These are phyloP conservation scores for Scutellaria galericulata DNA, from an alignment of 257 asterid genomes.

Conservation along the genomic window DNA sequence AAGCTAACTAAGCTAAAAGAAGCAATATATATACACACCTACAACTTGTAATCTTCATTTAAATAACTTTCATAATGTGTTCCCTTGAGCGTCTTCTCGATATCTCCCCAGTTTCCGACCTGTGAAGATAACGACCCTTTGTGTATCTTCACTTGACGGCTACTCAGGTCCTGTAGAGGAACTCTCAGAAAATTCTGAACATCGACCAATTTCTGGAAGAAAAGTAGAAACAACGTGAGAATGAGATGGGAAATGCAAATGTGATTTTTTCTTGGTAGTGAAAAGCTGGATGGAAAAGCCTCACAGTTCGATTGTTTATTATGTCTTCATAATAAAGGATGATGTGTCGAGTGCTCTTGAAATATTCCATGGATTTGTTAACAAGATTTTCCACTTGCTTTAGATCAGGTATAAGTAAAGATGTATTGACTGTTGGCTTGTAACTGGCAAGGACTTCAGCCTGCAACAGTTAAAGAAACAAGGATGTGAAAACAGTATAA, in stretches of 20 bases:
- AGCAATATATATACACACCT: conserved; percentile 46
- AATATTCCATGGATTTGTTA: conserved; percentile 63
- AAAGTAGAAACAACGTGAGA: conserved; percentile 13
- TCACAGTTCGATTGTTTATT: conserved; percentile 75
- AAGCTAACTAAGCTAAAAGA: conserved; percentile 38
- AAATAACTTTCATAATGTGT: conserved; percentile 70
- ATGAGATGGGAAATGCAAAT: neutral
- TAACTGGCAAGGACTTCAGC: conserved; percentile 84
- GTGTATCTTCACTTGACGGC: conserved; percentile 96
- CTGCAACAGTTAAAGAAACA: conserved; percentile 46
- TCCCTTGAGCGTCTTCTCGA: conserved; percentile 70
- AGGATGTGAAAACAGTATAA: neutral
- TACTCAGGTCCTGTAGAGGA: conserved; percentile 60
- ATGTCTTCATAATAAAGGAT: conserved; percentile 88
- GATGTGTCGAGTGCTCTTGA: conserved; percentile 79
- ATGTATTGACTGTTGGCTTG: conserved; percentile 75
- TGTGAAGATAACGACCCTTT: conserved; percentile 73
- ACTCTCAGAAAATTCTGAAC: conserved; percentile 84
- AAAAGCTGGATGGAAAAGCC: conserved; percentile 25
- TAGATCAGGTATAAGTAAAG: conserved; percentile 62
- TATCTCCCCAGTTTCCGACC: conserved; percentile 84
- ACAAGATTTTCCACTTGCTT: conserved; percentile 75
- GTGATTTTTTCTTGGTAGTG: neutral
- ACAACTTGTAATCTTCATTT: conserved; percentile 64
- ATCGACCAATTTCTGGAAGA: conserved; percentile 65